phyloP scores from a whole-genome alignment of 2,329 filamentous ascomycete genomes.

The Diaporthe australafricana region DNA sequence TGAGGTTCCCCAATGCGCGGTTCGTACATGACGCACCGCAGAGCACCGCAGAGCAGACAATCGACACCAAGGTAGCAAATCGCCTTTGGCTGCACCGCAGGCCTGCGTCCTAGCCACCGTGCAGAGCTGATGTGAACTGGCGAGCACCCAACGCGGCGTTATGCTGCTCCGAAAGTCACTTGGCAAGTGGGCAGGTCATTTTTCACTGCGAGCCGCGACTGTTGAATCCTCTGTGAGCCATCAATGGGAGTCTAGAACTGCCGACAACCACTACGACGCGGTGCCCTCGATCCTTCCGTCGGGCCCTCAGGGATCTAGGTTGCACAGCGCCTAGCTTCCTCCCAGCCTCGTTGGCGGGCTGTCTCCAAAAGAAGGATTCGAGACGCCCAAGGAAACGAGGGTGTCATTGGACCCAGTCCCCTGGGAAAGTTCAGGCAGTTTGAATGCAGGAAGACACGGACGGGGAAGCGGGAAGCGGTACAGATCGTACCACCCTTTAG shows the following conservation, averaged over 20 bases:
- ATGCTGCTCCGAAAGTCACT: background rate
- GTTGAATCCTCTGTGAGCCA: background rate
- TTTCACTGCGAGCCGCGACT: background rate
- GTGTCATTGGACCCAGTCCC: slow-evolving; percentile 32
- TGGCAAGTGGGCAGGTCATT: background rate
- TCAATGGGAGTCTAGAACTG: slow-evolving; percentile 19
- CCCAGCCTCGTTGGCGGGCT: slow-evolving; percentile 11
- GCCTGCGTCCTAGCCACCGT: background rate
- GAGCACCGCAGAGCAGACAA: slow-evolving; percentile 2
- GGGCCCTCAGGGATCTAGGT: slow-evolving; percentile 20
- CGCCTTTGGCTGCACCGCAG: slow-evolving; percentile 5
- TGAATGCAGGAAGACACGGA: slow-evolving; percentile 27
- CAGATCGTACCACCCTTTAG: slow-evolving; percentile 32
- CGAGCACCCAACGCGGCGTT: background rate
- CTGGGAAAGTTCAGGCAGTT: slow-evolving; percentile 32
- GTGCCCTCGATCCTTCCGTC: slow-evolving; percentile 20
- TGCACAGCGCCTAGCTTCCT: slow-evolving; percentile 2
- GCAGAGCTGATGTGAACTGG: background rate
- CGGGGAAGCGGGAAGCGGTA: slow-evolving; percentile 32
- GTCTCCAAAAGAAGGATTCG: slow-evolving; percentile 22
- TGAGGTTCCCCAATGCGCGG: slow-evolving; percentile 8
- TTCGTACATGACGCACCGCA: slow-evolving; percentile 27
- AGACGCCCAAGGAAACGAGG: slow-evolving; percentile 12
- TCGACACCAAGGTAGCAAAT: slow-evolving; percentile 6
- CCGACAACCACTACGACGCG: slow-evolving; percentile 2